Evolutionary conservation across 2,329 filamentous ascomycete species (phyloP), one percentile per base, ranked within the genome.

Genomic region (Pyrenochaeta sp.): DNA sequence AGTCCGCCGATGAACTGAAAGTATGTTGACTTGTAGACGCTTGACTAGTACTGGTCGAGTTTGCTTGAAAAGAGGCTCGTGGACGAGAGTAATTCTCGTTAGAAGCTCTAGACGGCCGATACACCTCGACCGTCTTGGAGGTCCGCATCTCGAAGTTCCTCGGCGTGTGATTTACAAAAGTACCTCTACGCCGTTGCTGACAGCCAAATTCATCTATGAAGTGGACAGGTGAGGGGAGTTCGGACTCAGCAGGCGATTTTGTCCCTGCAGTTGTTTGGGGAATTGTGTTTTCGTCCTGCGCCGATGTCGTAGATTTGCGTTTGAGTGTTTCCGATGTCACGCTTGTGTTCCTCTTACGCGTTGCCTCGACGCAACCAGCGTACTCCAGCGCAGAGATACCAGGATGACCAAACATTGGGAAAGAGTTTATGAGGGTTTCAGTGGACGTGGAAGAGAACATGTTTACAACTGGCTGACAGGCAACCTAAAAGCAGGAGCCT

Each of bases 161-260:
- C 30, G 74, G 74, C 7, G 72, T 77, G 51, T 76, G 73, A 49
- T 77, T 76, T 39, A 75, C 63, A 48, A 75, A 76, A n/a, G 59
- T 71, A 25, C 68, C 71, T 54, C 67, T 70, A 12, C 65, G 61
- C 55, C 68, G 63, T 58, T 71, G 70, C 32, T 67, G 66, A 43
- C 47, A 59, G 19, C 61, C 65, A 46, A 61, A 61, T 40, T 72
- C 67, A 42, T 68, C 62, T 56, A 67, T 60, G 53, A 55, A 64
- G 44, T 65, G 57, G 37, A 66, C 55, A 10, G 62, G 65, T 12
- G 61, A 53, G 24, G 58, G 59, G 44, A 58, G 25, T 10, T 49
- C 58, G 30, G 36, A 32, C 12, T 42, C 63, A 57, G 53, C 56
- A 27, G 55, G 47, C 46, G 54, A 46, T 24, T 59, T 58, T 30